These are phyloP conservation scores for Candida suzukii DNA, from an alignment of 805 yeast genomes.

Conservation along the genomic window DNA sequence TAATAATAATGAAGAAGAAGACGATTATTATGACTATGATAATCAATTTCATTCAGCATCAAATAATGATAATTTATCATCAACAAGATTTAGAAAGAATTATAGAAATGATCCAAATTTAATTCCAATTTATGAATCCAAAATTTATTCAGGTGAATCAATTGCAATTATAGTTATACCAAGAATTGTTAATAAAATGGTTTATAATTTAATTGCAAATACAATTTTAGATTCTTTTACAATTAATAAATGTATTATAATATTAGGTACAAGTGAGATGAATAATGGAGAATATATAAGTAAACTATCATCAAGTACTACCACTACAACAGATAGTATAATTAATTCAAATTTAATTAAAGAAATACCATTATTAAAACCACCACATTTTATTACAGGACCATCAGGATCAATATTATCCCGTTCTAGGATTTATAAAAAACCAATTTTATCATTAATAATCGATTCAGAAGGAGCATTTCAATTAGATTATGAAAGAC, in stretches of 20 bases:
- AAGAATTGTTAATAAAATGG: conserved; percentile 12
- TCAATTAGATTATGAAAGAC: conserved; percentile 35
- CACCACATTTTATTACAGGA: conserved; percentile 45
- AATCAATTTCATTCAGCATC: too few relatives aligned
- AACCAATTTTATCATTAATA: conserved; percentile 9
- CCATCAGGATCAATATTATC: conserved; percentile 33
- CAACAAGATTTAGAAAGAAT: too few relatives aligned
- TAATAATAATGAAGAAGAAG: too few relatives aligned
- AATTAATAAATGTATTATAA: conserved; percentile 7
- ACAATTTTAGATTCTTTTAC: conserved; percentile 7
- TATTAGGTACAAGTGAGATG: conserved; percentile 19
- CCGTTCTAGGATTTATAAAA: conserved; percentile 11
- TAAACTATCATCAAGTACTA: conserved; percentile 5
- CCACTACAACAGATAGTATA: conserved; percentile 21
- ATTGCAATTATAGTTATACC: conserved; percentile 15
- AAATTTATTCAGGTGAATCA: too few relatives aligned
- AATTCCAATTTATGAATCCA: too few relatives aligned
- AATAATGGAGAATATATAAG: conserved; percentile 9
- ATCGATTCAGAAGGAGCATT: conserved; percentile 42
- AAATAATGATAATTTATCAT: too few relatives aligned
- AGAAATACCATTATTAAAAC: conserved; percentile 31
- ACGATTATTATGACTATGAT: too few relatives aligned
- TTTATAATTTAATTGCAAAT: conserved; percentile 17
- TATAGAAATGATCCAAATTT: too few relatives aligned
- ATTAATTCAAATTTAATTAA: conserved; percentile 8